Percentiles rank a stretch among this genome's conserved stretches.
Evolutionary conservation across 169 alveolate genomes (phyloP).

Genomic region (Eimeria falciformis): DNA sequence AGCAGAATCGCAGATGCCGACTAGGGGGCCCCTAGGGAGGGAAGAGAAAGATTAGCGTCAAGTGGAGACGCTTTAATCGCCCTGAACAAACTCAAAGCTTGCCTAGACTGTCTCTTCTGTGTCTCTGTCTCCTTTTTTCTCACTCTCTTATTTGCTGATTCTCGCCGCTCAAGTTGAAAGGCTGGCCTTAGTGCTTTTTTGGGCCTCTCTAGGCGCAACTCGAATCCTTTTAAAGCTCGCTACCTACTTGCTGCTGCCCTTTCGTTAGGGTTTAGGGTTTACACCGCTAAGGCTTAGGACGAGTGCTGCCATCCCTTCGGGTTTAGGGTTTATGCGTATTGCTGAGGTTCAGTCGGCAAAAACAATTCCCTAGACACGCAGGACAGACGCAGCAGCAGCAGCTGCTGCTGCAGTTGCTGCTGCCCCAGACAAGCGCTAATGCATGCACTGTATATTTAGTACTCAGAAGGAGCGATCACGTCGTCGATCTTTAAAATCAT

Average conservation of each 20-base stretch:
- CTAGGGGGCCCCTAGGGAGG: not conserved
- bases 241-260: no score
- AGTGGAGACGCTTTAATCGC: not conserved
- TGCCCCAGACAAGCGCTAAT: not conserved
- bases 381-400: not conserved
- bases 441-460: not conserved
- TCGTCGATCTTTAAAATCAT: slow-evolving; percentile 99
- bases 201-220: no score
- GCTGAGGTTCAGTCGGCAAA: no score
- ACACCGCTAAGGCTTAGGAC: not conserved
- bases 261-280: not conserved
- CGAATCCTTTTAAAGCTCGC: no score
- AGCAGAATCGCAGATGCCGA: slow-evolving; percentile 36
- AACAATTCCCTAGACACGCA: no score
- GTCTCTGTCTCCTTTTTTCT: not conserved
- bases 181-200: no score
- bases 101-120: not conserved
- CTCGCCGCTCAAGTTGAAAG: no score
- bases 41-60: no score
- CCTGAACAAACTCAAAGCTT: not conserved
- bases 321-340: no score
- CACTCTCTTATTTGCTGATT: not conserved
- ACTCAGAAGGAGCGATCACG: slow-evolving; percentile 87
- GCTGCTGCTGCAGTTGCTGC: slow-evolving; percentile 50
- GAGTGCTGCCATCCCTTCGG: no score